Percentiles rank a stretch among this genome's conserved stretches.
Conservation (phyloP, 2,329 filamentous ascomycete species). For the Pestalotiopsis sp. region DNA sequence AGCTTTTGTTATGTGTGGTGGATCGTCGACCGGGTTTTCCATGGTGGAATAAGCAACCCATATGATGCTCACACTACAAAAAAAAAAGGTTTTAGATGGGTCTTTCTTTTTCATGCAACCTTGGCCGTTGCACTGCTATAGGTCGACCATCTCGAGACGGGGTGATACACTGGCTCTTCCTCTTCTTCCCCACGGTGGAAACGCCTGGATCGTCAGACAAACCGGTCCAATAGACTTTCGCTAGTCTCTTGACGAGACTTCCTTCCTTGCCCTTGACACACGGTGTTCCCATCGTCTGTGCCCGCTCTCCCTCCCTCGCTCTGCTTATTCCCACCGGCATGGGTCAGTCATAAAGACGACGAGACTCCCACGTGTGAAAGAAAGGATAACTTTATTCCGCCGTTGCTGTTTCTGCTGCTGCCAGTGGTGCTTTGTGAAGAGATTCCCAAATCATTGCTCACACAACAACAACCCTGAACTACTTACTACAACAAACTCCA, state of each 20-base stretch:
- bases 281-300: background rate
- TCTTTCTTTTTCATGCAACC: background rate
- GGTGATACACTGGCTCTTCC: background rate
- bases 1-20: background rate
- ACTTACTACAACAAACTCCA: background rate
- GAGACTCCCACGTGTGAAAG: background rate
- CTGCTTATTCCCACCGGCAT: background rate
- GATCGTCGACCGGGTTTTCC: background rate
- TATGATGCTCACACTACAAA: background rate
- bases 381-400: conserved; percentile 1
- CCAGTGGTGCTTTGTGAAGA: background rate
- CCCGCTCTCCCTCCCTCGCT: background rate
- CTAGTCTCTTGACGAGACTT: background rate
- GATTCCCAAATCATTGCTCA: background rate
- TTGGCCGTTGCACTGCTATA: background rate
- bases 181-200: background rate
- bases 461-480: background rate
- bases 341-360: background rate
- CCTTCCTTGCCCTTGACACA: background rate
- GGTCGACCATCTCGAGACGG: background rate
- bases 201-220: background rate
- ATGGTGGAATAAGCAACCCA: background rate
- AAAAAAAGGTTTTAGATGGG: background rate
- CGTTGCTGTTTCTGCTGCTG: background rate
- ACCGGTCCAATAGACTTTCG: background rate